These are phyloP conservation scores for Curvularia lunata DNA, from an alignment of 2,329 filamentous ascomycete species.

Conservation along the genomic window DNA sequence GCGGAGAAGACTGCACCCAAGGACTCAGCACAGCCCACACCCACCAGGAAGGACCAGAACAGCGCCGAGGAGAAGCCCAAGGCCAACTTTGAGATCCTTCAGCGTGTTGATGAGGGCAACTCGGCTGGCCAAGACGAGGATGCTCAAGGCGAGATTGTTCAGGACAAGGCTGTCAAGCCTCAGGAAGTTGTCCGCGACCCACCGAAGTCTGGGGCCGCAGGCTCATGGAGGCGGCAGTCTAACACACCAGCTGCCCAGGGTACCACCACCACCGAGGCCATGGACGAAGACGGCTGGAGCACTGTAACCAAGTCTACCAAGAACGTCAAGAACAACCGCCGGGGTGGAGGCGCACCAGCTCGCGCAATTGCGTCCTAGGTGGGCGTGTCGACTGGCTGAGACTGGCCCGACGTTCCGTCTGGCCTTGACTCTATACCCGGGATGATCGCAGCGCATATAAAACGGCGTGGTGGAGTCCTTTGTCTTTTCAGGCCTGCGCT, in stretches of 20 bases:
- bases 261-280: slow-evolving; percentile 52
- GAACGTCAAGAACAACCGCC: slow-evolving; percentile 46
- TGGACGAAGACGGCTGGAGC: slow-evolving; percentile 62
- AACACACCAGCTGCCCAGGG: slow-evolving; percentile 42
- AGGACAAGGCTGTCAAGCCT: slow-evolving; percentile 62
- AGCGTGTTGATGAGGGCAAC: slow-evolving; percentile 49
- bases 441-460: slow-evolving; percentile 38
- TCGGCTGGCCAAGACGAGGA: slow-evolving; percentile 53
- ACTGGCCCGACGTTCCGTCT: slow-evolving; percentile 16
- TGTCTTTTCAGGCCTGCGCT: slow-evolving; percentile 27
- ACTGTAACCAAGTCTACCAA: slow-evolving; percentile 58
- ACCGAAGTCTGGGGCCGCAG: slow-evolving; percentile 47
- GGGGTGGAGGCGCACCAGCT: slow-evolving; percentile 46
- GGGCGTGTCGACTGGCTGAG: slow-evolving; percentile 16
- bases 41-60: slow-evolving; percentile 46
- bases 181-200: slow-evolving; percentile 60
- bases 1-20: slow-evolving; percentile 63
- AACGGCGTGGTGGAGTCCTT: slow-evolving; percentile 35
- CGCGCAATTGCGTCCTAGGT: slow-evolving; percentile 57
- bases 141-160: slow-evolving; percentile 59
- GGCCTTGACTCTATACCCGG: slow-evolving; percentile 24
- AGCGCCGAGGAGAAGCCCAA: slow-evolving; percentile 53
- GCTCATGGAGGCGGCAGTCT: slow-evolving; percentile 50
- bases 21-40: slow-evolving; percentile 57
- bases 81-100: slow-evolving; percentile 63